Base-by-base conservation (phyloP, 2,329 filamentous ascomycete genomes). In the Chrysosphaeria jannelii region DNA sequence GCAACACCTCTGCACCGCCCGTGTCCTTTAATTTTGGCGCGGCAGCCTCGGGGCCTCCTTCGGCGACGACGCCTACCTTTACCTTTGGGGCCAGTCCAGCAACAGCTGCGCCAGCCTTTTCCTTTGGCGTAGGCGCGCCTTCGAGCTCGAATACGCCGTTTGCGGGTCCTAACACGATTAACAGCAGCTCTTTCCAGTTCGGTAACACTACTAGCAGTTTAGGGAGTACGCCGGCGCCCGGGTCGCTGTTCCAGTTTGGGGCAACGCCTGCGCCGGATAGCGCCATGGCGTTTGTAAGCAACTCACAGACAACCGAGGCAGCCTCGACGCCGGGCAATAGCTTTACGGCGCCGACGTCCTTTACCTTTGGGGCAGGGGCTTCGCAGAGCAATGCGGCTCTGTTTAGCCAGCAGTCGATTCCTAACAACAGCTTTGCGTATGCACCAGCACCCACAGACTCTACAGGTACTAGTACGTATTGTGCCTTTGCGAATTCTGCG, bases 381-480 rank as follows among this genome's bases (percentile, higher is more conserved):
- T 37, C 39, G 10, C 30, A 35, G 24, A 42, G 34, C 25, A 30
- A 26, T 29, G 38, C 23, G 31, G 30, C 21, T 23, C 33, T 32
- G 15, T 34, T 34, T 31, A 36, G 27, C 13, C 35, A 35, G 22
- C 38, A 31, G 34, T 34, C 31, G 25, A 36, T 27, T 27, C 36
- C 28, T 13, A 10, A 16, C n/a, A 27, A 34, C 20, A 25, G 22
- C 9, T 34, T 31, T 20, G 36, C 43, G 21, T 43, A 43, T 29
- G 39, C 34, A 26, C 35, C 33, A 17, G 33, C 32, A 20, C 36
- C 38, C 28, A 31, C 43, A n/a, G 17, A 13, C 10, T 43, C 43
- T 30, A 41, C 43, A 37, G 39, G 46, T 42, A 44, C 45, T 29
- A 44, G 47, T 50, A 39, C 43, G 47, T 43, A 23, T 6, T 10